Evolutionary conservation across 257 asterid species (phyloP).

Genomic region (Scutellaria minor): DNA sequence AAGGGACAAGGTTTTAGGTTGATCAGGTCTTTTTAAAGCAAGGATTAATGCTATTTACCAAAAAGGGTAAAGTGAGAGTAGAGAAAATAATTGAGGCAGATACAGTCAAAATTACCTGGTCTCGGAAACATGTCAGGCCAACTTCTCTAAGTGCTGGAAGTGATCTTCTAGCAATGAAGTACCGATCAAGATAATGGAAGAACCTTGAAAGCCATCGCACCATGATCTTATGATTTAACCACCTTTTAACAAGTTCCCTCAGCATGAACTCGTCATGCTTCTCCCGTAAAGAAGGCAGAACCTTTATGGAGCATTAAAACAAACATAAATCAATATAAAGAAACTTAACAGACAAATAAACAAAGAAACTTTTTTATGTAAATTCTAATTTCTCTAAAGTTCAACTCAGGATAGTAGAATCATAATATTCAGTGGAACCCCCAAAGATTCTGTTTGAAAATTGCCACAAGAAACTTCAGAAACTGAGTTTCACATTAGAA

Average conservation of each 20-base stretch:
- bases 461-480: constrained; percentile 8
- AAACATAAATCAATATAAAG: constrained; percentile 13
- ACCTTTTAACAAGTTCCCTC: constrained; percentile 92
- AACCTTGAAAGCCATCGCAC: constrained; percentile 98
- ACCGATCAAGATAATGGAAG: constrained; percentile 92
- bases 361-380: background rate
- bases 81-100: constrained; percentile 16
- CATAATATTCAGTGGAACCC: background rate
- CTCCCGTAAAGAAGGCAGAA: constrained; percentile 79
- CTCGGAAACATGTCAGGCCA: constrained; percentile 92
- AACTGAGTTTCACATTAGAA: constrained; percentile 21
- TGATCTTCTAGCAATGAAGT: constrained; percentile 95
- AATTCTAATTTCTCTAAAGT: constrained; percentile 3
- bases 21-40: background rate
- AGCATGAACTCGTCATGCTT: constrained; percentile 95
- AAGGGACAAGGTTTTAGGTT: constrained; percentile 7
- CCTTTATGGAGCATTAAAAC: constrained; percentile 45
- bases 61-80: background rate
- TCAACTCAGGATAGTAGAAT: background rate
- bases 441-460: constrained; percentile 13
- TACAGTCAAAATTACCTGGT: constrained; percentile 56
- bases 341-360: constrained; percentile 25
- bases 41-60: background rate
- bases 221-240: constrained; percentile 96
- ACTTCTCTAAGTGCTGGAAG: constrained; percentile 93